Evolutionary conservation across 2,329 filamentous ascomycete genomes (phyloP), one percentile per base, ranked within the genome.

Genomic region (Cercospora sp.): DNA sequence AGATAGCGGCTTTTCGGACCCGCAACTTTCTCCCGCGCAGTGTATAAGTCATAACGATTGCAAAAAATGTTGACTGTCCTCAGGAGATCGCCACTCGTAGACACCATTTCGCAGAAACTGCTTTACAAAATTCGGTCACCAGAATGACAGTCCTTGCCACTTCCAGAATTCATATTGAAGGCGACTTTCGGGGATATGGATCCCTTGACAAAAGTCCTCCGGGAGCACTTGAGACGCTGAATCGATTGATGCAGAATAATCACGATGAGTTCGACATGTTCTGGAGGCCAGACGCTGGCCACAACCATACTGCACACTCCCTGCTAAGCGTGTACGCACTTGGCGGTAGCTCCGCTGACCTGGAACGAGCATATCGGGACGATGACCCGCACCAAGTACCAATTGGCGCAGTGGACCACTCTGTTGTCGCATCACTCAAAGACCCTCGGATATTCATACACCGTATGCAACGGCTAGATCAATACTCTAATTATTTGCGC

Each of bases 401-500:
- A 9, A 57, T 57, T n/a, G 28, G 24, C 8, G 24, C 53, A 3
- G 53, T 57, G 28, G 53, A 57, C 24, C 12, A 12, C 24, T 32
- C 53, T n/a, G 26, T 57, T 24, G 53, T 57, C 16, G 12, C 24
- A 13, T 26, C 53, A 1, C 53, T 57, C 53, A 57, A 57, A 57
- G 53, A 57, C 8, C 53, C 53, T 32, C 24, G 28, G 26, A 32
- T 57, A 28, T 57, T 57, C 24, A 57, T 28, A 57, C 24, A 57
- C 7, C 53, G 53, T 6, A 57, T 57, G 53, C 53, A 57, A 24
- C 18, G 16, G 13, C 24, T 57, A 5, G 53, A 57, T n/a, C 53
- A 57, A n/a, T 96, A 95, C 76, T 80, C 87, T 5, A 88, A 92
- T 73, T 95, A 91, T 76, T 82, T 97, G 1, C 81, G 82, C 5